Conservation (phyloP, 139 green algal genomes). For the Chlamydomonas sp. region DNA sequence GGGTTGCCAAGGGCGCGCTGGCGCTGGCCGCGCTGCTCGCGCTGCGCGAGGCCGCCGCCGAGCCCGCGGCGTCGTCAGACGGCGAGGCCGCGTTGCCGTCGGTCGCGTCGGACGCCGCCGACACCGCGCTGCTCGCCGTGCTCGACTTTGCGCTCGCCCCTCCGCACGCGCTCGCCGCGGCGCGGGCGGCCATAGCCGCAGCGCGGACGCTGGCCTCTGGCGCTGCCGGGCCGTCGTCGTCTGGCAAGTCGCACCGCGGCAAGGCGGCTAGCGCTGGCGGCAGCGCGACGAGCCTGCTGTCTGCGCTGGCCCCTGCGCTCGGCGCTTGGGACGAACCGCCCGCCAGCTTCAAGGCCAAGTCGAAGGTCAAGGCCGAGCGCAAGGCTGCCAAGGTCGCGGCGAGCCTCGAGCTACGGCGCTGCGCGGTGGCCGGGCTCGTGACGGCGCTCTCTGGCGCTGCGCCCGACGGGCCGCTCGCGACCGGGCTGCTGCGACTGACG, state of each 20-base stretch:
- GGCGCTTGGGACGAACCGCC: neutral
- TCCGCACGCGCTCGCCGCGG: neutral
- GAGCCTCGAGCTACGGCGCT: neutral
- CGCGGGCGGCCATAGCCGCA: constrained; percentile 19
- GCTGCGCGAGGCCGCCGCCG: too few relatives aligned
- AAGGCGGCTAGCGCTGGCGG: neutral
- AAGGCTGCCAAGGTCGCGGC: constrained; percentile 5
- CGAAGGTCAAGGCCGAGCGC: neutral
- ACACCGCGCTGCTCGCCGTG: constrained; percentile 10
- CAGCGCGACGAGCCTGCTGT: neutral
- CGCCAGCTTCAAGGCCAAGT: neutral
- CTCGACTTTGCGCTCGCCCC: constrained; percentile 17
- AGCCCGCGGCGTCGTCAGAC: neutral
- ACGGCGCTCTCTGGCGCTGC: neutral
- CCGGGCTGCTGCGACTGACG: constrained; percentile 1
- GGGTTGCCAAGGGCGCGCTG: constrained; percentile 23
- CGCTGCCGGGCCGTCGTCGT: neutral
- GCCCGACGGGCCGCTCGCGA: neutral
- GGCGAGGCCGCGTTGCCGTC: neutral
- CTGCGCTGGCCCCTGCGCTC: neutral
- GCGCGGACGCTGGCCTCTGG: constrained; percentile 4
- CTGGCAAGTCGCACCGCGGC: neutral
- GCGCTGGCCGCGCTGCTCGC: constrained; percentile 2
- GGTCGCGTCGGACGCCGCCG: neutral
- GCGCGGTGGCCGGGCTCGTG: constrained; percentile 4